Base-by-base conservation (phyloP, 2,329 filamentous ascomycete species). In the Stachybotrys chlorohalonatus region DNA sequence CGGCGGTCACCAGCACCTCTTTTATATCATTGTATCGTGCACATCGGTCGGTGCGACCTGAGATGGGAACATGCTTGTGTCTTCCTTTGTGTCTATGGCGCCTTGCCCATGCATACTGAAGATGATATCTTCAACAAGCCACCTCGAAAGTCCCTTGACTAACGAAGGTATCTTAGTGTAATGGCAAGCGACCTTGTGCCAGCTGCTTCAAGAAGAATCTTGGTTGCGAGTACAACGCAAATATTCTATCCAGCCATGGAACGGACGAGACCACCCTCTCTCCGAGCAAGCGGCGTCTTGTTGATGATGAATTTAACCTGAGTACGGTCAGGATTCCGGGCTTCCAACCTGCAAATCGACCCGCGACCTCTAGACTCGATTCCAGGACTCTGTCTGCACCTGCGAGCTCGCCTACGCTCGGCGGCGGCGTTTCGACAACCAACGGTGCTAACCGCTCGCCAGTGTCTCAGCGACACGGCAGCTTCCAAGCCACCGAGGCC, bases 101-200 rank as follows among this genome's bases (percentile, higher is more conserved):
- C 24, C 24, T 24, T 24, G 24, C 24, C 24, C 24, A 24, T 24
- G 24, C 24, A 24, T 2, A 24, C 24, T 24, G 24, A 24, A 24
- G 24, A 24, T 24, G 24, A 24, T 24, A 24, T 24, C 24, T 24
- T 42, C 36, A 42, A 42, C 36, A 42, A 42, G 6, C 9, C 8
- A 42, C 36, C 8, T 3, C 9, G 8, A 42, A 42, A 42, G 36
- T 2, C 8, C 8, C 13, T 42, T 42, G 8, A 42, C 36, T 42
- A 13, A 42, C 36, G 13, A 42, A 13, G 8, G 9, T 42, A 13
- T 42, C 8, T 42, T 42, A 85, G 82, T 85, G 82, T 67, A 81
- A 85, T 67, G 82, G 81, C 31, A 63, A 74, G 50, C 74, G 71
- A 52, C 82, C 81, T 45, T 86, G 83, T 66, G 75, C 75, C 56